A percentile compares a stretch with the other conserved stretches of the same genome.
phyloP scores from a whole-genome alignment of 1,139 yeast genomes.

The Geotrichum siamense region DNA sequence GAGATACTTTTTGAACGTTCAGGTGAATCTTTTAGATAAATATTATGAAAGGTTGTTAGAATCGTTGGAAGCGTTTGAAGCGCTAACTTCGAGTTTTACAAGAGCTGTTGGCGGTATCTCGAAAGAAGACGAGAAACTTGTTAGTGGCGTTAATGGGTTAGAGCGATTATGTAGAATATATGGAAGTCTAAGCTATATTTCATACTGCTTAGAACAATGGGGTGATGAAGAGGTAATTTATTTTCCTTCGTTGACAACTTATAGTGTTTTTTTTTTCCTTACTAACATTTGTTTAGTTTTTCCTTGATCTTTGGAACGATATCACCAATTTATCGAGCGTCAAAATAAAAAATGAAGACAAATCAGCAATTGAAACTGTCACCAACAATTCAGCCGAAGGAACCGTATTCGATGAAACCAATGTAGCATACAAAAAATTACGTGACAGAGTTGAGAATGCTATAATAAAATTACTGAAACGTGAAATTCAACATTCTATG shows the following conservation, averaged over 20 bases:
- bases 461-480: slow-evolving; percentile 43
- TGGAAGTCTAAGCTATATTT: slow-evolving; percentile 52
- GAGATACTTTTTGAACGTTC: slow-evolving; percentile 62
- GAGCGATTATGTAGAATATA: slow-evolving; percentile 51
- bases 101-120: slow-evolving; percentile 37
- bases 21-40: slow-evolving; percentile 53
- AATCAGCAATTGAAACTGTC: slow-evolving; percentile 15
- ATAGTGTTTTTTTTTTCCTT: neutral
- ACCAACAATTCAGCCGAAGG: slow-evolving; percentile 26
- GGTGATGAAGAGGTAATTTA: slow-evolving; percentile 44
- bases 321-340: slow-evolving; percentile 24
- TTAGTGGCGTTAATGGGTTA: slow-evolving; percentile 45
- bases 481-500: slow-evolving; percentile 45
- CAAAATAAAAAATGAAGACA: slow-evolving; percentile 18
- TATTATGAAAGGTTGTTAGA: slow-evolving; percentile 49
- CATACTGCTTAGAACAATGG: slow-evolving; percentile 53
- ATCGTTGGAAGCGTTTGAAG: slow-evolving; percentile 44
- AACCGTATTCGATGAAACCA: slow-evolving; percentile 51
- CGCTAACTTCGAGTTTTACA: slow-evolving; percentile 37
- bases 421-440: slow-evolving; percentile 43
- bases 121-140: slow-evolving; percentile 36
- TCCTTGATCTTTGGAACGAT: slow-evolving; percentile 52
- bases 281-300: slow-evolving; percentile 32
- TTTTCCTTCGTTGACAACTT: too few relatives aligned
- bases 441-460: slow-evolving; percentile 38